phyloP scores from a whole-genome alignment of 2,329 filamentous ascomycete species.

The Fusarium pseudograminearum region DNA sequence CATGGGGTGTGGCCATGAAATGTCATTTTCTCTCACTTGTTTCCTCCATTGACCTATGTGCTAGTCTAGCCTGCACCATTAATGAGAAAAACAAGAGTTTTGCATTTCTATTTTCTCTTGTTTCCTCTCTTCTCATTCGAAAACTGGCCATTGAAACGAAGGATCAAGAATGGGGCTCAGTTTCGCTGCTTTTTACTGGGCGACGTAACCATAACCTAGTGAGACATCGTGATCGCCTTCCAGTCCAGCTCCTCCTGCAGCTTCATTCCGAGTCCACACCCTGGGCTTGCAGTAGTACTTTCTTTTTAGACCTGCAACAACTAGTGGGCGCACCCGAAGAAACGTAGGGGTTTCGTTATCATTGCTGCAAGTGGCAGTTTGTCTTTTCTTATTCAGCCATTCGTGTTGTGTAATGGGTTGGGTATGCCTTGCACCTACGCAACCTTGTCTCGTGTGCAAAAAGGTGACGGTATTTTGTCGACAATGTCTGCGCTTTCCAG shows the following conservation, averaged over 20 bases:
- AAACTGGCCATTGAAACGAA: constrained; percentile 4
- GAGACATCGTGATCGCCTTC: constrained; percentile 21
- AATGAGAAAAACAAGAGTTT: background rate
- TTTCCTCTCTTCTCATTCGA: constrained; percentile 5
- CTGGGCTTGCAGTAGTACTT: background rate
- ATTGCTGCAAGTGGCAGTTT: constrained; percentile 32
- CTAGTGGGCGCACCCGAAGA: constrained; percentile 31
- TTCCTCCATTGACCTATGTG: constrained; percentile 9
- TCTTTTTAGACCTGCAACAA: constrained; percentile 3
- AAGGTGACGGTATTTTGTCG: constrained; percentile 24
- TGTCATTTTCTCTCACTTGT: constrained; percentile 14
- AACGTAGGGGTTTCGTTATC: constrained; percentile 29
- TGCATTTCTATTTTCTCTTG: constrained; percentile 1
- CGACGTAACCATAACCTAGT: constrained; percentile 15
- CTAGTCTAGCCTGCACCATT: constrained; percentile 1
- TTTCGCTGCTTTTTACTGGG: constrained; percentile 38
- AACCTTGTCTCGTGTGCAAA: constrained; percentile 28
- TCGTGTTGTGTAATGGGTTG: constrained; percentile 29
- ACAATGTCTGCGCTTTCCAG: constrained; percentile 11
- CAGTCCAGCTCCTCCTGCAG: constrained; percentile 25
- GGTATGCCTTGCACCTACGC: constrained; percentile 31
- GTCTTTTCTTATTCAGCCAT: constrained; percentile 12
- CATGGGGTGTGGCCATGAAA: background rate
- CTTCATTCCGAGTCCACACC: constrained; percentile 19
- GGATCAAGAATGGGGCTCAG: constrained; percentile 8